These are phyloP conservation scores for Xylariaceae sp. DNA, from an alignment of 2,329 filamentous ascomycete species.

Conservation along the genomic window DNA sequence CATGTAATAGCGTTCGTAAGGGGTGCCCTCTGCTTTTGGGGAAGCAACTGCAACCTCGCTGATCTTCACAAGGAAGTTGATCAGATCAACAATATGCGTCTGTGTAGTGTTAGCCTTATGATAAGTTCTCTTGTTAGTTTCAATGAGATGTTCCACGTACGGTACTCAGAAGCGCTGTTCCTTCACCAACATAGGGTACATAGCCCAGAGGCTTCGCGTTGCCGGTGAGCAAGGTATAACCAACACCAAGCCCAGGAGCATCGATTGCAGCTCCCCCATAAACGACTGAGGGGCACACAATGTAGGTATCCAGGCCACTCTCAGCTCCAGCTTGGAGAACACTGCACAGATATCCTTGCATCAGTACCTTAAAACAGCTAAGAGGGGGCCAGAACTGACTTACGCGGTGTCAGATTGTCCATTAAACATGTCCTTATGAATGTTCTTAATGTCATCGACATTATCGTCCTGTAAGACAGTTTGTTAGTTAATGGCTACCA, in stretches of 20 bases:
- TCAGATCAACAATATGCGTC: not conserved
- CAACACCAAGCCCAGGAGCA: not conserved
- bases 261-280: not conserved
- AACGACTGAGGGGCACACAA: not conserved
- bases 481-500: not conserved
- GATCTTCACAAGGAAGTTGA: not conserved
- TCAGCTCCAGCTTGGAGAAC: not conserved
- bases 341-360: not conserved
- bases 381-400: not conserved
- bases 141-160: not conserved
- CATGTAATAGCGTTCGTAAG: slow-evolving; percentile 1
- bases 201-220: not conserved
- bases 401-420: not conserved
- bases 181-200: not conserved
- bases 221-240: not conserved
- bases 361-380: not conserved
- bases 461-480: not conserved
- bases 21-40: not conserved
- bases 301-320: not conserved
- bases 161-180: not conserved
- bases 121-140: too few relatives aligned
- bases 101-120: too few relatives aligned
- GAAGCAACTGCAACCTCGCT: not conserved
- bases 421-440: not conserved
- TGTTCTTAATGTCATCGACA: not conserved